Evolutionary conservation across 2,329 filamentous ascomycete species (phyloP), one percentile per base, ranked within the genome.

Genomic region (Chrysoporthe cubensis): DNA sequence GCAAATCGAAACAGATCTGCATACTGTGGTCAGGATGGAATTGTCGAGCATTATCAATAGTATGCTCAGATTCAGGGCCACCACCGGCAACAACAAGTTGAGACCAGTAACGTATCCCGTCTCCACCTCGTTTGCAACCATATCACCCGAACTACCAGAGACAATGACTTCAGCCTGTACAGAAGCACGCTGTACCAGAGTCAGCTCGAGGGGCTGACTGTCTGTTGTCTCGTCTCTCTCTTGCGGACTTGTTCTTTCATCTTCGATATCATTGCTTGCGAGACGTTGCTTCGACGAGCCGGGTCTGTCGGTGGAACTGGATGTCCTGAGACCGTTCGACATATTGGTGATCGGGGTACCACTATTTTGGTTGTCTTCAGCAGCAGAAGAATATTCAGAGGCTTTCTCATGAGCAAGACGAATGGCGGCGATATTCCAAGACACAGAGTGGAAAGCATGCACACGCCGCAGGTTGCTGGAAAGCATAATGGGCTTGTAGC

Each of bases 11-110:
- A 42, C 16, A 21, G 34, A 18, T 34, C 14, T 43, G 14, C 48
- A 8, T 26, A 57, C 48, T 1, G 52, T 59, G 42, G 52, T 63
- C 43, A 69, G 50, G 18, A 66, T 69, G 58, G 42, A 62, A 37
- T 48, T 50, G 52, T 66, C 52, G 4, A 59, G 50, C 42, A 66
- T 58, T 26, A 58, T 56, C 40, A 66, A 58, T 32, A 40, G 18
- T 7, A n/a, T 32, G 14, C 63, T 46, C 16, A 66, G 14, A 37
- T 52, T 52, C n/a, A 66, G 44, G 2, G 64, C 26, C 64, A 32
- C 18, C 4, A 60, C 2, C 32, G 59, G 52, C 48, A 63, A 48
- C 11, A 54, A 13, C 26, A 63, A 14, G 3, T 59, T 65, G 5
- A 43, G 13, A 11, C 64, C 59, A 1, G 42, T 62, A 13, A 66